These are phyloP conservation scores for Phanerodontia chrysosporium DNA, from an alignment of 768 basidiomycete species.

Conservation along the genomic window DNA sequence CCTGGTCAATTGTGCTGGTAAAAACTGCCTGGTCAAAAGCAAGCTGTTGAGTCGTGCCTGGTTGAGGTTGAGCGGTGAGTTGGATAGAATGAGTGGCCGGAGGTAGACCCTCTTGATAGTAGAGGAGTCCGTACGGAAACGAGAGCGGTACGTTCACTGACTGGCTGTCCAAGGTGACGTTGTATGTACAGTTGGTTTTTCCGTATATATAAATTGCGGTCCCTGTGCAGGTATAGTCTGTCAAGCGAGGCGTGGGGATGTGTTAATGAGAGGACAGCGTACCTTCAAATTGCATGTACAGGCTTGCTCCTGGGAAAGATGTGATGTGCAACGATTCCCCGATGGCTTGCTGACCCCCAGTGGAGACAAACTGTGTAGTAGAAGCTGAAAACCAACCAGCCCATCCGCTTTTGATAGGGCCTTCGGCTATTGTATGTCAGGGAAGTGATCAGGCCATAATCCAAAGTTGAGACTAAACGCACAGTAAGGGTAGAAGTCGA, in stretches of 20 bases:
- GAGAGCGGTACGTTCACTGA: constrained; percentile 15
- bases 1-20: constrained; percentile 24
- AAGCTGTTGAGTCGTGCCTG: constrained; percentile 28
- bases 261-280: no score
- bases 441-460: neutral
- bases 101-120: constrained; percentile 39
- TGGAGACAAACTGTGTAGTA: constrained; percentile 2
- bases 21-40: constrained; percentile 55
- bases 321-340: constrained; percentile 17
- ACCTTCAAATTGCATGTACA: constrained; percentile 26
- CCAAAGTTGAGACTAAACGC: neutral
- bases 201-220: constrained; percentile 63
- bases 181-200: constrained; percentile 36
- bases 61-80: constrained; percentile 38
- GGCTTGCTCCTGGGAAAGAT: constrained; percentile 20
- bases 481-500: constrained; percentile 20
- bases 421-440: constrained; percentile 13
- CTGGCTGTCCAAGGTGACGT: constrained; percentile 46
- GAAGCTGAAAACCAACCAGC: constrained; percentile 14
- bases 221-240: constrained; percentile 40
- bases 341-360: constrained; percentile 6
- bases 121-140: constrained; percentile 32
- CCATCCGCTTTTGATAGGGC: constrained; percentile 16
- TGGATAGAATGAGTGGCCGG: constrained; percentile 50
- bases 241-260: no score